Evolutionary conservation across 2,329 filamentous ascomycete genomes (phyloP).

Genomic region (Knoxdaviesia capensis): DNA sequence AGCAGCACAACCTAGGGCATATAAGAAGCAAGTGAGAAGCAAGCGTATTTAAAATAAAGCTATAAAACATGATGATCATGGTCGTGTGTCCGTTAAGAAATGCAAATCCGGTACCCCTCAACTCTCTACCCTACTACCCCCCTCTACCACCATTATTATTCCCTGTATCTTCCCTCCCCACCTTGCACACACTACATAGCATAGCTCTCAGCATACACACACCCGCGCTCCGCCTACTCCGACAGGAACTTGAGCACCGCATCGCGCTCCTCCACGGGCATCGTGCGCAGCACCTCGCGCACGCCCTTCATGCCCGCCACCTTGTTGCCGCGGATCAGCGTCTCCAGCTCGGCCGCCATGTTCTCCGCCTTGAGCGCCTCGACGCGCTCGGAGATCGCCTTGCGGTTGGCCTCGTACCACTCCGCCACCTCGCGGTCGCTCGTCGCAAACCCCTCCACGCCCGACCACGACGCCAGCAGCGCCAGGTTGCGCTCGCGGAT

Average conservation of each 20-base stretch:
- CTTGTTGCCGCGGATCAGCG: constrained; percentile 23
- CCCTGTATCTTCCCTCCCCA: too few relatives aligned
- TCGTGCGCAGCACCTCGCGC: constrained; percentile 63
- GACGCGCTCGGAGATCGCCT: constrained; percentile 64
- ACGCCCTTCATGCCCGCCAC: constrained; percentile 70
- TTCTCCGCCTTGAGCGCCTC: constrained; percentile 69
- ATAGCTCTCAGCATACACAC: too few relatives aligned
- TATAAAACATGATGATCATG: too few relatives aligned
- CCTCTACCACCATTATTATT: too few relatives aligned
- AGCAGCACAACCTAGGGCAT: too few relatives aligned
- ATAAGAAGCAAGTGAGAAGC: too few relatives aligned
- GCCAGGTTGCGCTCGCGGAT: constrained; percentile 48
- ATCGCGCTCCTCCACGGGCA: constrained; percentile 79
- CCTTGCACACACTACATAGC: too few relatives aligned
- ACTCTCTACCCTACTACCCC: too few relatives aligned
- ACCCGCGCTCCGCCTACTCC: constrained; percentile 12
- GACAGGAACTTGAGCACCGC: constrained; percentile 45
- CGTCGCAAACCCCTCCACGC: constrained; percentile 52
- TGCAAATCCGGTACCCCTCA: too few relatives aligned
- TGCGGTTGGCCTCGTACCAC: constrained; percentile 94
- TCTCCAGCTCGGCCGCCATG: constrained; percentile 25
- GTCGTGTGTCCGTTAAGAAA: too few relatives aligned
- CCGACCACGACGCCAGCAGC: constrained; percentile 67
- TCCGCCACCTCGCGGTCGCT: constrained; percentile 69
- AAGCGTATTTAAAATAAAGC: too few relatives aligned